Evolutionary conservation across 345 rosid species (phyloP).

Genomic region (Linum lewisii): DNA sequence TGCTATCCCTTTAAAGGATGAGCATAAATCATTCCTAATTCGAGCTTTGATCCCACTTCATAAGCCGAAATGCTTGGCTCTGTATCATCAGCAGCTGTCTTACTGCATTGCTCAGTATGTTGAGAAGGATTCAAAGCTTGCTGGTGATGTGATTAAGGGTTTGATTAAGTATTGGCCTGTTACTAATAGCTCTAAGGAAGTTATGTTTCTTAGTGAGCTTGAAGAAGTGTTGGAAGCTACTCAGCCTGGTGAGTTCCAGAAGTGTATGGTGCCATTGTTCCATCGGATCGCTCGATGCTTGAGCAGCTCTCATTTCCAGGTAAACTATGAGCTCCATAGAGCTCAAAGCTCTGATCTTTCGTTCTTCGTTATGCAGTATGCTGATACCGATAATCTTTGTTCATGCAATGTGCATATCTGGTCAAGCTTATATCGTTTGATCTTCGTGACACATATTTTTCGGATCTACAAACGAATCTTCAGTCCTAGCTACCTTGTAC

Average conservation of each 20-base stretch:
- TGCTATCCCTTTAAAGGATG: constrained; percentile 67
- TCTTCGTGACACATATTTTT: background rate
- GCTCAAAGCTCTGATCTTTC: background rate
- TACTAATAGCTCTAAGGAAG: constrained; percentile 64
- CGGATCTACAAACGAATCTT: too few species aligned
- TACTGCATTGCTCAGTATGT: constrained; percentile 60
- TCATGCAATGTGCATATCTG: background rate
- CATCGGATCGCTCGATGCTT: constrained; percentile 56
- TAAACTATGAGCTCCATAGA: constrained; percentile 14
- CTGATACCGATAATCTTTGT: background rate
- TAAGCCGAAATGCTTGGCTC: constrained; percentile 55
- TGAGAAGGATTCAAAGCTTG: constrained; percentile 65
- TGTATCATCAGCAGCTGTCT: constrained; percentile 65
- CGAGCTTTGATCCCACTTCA: constrained; percentile 62
- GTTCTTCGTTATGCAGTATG: too few species aligned
- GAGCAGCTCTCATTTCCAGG: constrained; percentile 76
- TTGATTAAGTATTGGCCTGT: constrained; percentile 60
- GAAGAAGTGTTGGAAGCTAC: constrained; percentile 72
- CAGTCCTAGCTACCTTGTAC: too few species aligned
- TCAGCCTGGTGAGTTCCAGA: constrained; percentile 57
- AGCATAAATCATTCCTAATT: constrained; percentile 60
- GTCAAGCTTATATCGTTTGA: background rate
- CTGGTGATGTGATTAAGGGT: constrained; percentile 53
- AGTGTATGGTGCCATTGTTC: constrained; percentile 61
- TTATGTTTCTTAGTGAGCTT: constrained; percentile 57